Base-by-base conservation (phyloP, 495 filamentous ascomycete species). In the Talaromyces nanjingensis region DNA sequence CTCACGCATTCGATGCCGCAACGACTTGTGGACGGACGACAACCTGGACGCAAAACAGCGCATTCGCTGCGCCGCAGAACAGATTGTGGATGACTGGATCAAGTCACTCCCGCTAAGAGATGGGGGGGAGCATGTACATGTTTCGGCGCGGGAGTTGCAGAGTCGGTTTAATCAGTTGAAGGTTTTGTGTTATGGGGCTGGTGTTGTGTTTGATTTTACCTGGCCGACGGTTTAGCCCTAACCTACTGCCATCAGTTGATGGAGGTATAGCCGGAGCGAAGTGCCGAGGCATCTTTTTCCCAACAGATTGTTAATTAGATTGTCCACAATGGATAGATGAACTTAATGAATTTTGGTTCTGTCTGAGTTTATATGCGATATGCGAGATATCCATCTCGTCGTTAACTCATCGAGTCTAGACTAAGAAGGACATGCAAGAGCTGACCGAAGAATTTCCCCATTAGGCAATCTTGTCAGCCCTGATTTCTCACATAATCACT, bases 71-170 rank as follows among this genome's bases (percentile, higher is more conserved):
- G 22, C 42, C 14, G 59, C 59, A 31, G 59, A 61, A 25, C 20
- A 25, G 20, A 61, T 61, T 45, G 34, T 61, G 18, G 59, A 61
- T 49, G 24, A 31, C 12, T 61, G 59, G 59, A 29, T 27, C 20
- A 45, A 61, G 42, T 47, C 33, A 1, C n/a, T 61, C 4, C 59
- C 59, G 3, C 22, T 61, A 8, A 11, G 59, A 1, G 59, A 61
- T 7, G 22, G 22, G 3, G 34, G 18, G 5, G 59, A 61, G 42
- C 22, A 47, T 49, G 33, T 61, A 12, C 34, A 45, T 31, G 18
- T 45, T 16, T 29, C 22, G 34, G 33, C 34, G 2, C 34, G 34
- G 20, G 34, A 20, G 22, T 31, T 61, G 6, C 34, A 27, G 34
- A 49, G 33, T 16, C 37, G 25, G 3, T 45, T 47, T 18, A 61